Evolutionary conservation across 2,329 filamentous ascomycete genomes (phyloP), one percentile per base, ranked within the genome.

Genomic region (Curvularia sp.): DNA sequence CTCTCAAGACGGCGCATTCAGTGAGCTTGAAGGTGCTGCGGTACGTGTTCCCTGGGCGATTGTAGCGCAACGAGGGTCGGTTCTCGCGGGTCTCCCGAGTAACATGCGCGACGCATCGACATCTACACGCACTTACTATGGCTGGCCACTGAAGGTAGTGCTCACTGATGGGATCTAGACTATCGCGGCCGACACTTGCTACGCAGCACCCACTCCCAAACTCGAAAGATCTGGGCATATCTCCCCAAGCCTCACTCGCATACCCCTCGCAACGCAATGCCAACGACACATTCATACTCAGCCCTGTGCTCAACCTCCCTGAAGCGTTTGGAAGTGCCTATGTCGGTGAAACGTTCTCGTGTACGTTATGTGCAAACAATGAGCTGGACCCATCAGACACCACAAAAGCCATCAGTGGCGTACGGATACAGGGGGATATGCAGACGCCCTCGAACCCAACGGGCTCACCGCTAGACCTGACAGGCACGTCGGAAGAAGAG

Each of bases 351-450:
- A 92, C 89, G 0, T 98, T 99, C 79, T 89, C 89, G 64, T 99
- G 95, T 79, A 97, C 94, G 1, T 84, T 98, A 22, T 97, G 93
- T 79, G 93, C 91, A n/a, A 97, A 97, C 81, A 94, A 97, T 75
- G 94, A 98, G 72, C 78, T 88, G 1, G 68, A 75, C 20, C 64
- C 77, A 41, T 55, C 62, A 1, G 72, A 78, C 47, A 73, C 75
- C 3, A 78, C 74, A 7, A 77, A 79, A 60, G 80, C 79, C 46
- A 88, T 96, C 41, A 89, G 87, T 62, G 90, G 90, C 56, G 89
- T 97, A 52, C 86, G 88, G 54, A 92, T 98, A 69, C 86, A 91
- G 55, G 95, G 93, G 0, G 93, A 97, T 78, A 96, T 99, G 89
- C 96, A 98, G 80, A 96, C 93, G 0, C 94, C 95, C 0, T 88